These are phyloP conservation scores for Globisporangium spinosum DNA, from an alignment of 352 stramenopile species.

Conservation along the genomic window DNA sequence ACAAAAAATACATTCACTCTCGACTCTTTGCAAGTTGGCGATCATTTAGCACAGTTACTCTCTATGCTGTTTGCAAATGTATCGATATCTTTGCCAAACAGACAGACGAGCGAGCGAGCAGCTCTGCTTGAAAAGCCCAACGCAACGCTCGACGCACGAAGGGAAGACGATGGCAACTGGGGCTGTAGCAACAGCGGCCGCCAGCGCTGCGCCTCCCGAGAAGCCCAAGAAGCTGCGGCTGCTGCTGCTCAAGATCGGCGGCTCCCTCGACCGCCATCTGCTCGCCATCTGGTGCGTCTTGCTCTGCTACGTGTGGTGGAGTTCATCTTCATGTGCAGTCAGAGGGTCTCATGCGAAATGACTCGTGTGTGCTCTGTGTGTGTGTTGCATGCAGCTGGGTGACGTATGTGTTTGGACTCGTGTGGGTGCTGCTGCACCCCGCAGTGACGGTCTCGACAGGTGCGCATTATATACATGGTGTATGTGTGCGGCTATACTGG, in stretches of 20 bases:
- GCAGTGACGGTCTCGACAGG: constrained; percentile 74
- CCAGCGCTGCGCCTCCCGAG: neutral
- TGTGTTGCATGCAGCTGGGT: constrained; percentile 39
- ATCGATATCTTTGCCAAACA: neutral
- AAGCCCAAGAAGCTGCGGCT: constrained; percentile 17
- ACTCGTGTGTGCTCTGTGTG: constrained; percentile 1
- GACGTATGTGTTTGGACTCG: constrained; percentile 57
- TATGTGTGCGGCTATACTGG: neutral
- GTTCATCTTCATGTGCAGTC: neutral
- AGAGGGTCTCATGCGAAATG: neutral
- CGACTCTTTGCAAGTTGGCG: neutral
- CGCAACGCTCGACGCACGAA: neutral
- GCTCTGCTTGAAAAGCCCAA: neutral
- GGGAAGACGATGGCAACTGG: neutral
- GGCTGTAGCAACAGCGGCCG: neutral
- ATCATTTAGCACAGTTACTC: neutral
- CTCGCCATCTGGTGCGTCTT: constrained; percentile 16
- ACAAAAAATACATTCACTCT: neutral
- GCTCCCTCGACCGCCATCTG: constrained; percentile 7
- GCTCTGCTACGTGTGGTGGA: neutral
- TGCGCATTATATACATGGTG: constrained; percentile 11
- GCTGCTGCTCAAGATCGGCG: constrained; percentile 10
- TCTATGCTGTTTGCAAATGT: neutral
- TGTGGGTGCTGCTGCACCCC: constrained; percentile 80
- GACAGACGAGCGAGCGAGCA: neutral